These are phyloP conservation scores for Hyphodiscus hymeniophilus DNA, from an alignment of 495 filamentous ascomycete genomes.

Conservation along the genomic window DNA sequence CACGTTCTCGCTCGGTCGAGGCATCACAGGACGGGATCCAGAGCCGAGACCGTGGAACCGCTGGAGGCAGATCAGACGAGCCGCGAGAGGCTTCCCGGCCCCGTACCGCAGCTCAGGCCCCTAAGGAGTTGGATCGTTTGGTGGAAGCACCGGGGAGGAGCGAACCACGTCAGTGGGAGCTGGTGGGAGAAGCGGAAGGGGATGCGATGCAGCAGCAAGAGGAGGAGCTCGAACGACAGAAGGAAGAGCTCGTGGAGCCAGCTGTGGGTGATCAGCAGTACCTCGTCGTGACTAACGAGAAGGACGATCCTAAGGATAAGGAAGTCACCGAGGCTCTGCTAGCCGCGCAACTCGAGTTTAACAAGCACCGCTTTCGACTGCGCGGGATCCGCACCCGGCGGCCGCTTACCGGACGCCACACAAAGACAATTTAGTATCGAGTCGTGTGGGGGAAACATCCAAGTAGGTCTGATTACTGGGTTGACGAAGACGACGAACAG, in stretches of 20 bases:
- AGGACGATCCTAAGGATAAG: too few species aligned
- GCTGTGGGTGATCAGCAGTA: too few species aligned
- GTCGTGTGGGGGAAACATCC: neutral
- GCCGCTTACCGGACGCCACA: slow-evolving; percentile 9
- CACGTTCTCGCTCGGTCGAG: neutral
- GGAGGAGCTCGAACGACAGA: too few species aligned
- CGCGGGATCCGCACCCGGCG: slow-evolving; percentile 5
- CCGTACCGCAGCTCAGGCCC: neutral
- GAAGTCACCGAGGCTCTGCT: too few species aligned
- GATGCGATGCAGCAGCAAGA: slow-evolving; percentile 3
- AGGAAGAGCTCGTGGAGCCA: too few species aligned
- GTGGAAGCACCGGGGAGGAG: slow-evolving; percentile 9
- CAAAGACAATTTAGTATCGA: too few species aligned
- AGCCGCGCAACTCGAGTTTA: too few species aligned
- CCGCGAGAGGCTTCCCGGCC: neutral
- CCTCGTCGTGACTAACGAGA: too few species aligned
- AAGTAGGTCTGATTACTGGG: too few species aligned
- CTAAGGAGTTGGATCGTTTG: too few species aligned
- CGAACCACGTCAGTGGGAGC: slow-evolving; percentile 1
- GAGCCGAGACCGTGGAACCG: neutral
- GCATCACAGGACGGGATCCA: neutral
- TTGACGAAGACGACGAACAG: too few species aligned
- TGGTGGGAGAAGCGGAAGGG: slow-evolving; percentile 6
- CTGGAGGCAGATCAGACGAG: neutral
- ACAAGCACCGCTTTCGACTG: slow-evolving; percentile 7